These are phyloP conservation scores for Chlamydomonas asymmetrica DNA, from an alignment of 139 green algal genomes.

Conservation along the genomic window DNA sequence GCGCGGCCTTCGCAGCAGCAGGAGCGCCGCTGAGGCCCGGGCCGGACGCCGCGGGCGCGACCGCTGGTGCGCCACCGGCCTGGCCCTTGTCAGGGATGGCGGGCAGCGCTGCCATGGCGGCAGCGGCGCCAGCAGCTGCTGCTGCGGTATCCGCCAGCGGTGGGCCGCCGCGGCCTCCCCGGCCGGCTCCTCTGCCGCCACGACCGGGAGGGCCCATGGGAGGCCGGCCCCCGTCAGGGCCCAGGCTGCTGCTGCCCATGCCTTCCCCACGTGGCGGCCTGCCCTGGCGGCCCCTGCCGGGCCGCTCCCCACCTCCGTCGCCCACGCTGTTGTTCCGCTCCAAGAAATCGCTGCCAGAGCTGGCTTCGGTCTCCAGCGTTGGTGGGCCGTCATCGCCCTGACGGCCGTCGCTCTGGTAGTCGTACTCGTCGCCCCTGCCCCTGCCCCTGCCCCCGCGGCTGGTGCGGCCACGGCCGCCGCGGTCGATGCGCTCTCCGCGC, in stretches of 20 bases:
- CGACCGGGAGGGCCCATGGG: not conserved
- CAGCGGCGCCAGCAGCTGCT: not conserved
- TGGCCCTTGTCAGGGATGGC: too few relatives aligned
- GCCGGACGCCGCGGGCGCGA: not conserved
- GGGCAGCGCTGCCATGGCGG: too few relatives aligned
- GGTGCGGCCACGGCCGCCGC: conserved; percentile 10
- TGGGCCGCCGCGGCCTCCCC: not conserved
- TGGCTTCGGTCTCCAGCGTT: too few relatives aligned
- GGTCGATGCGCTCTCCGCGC: not conserved
- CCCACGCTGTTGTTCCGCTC: not conserved
- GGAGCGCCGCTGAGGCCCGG: not conserved
- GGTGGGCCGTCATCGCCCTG: not conserved
- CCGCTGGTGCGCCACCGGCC: too few relatives aligned
- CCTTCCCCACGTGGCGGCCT: not conserved
- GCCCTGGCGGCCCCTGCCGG: not conserved
- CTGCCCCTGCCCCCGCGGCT: conserved; percentile 3
- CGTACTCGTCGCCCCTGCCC: conserved; percentile 17
- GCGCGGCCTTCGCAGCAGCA: not conserved
- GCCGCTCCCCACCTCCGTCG: not conserved
- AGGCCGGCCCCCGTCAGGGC: not conserved
- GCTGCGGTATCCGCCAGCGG: too few relatives aligned
- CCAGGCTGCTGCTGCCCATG: not conserved
- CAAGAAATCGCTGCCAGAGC: too few relatives aligned
- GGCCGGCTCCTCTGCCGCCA: not conserved
- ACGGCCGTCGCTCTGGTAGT: conserved; percentile 1